Conservation (phyloP, 306 rosid genomes). For the Chamaecrista fasciculata region DNA sequence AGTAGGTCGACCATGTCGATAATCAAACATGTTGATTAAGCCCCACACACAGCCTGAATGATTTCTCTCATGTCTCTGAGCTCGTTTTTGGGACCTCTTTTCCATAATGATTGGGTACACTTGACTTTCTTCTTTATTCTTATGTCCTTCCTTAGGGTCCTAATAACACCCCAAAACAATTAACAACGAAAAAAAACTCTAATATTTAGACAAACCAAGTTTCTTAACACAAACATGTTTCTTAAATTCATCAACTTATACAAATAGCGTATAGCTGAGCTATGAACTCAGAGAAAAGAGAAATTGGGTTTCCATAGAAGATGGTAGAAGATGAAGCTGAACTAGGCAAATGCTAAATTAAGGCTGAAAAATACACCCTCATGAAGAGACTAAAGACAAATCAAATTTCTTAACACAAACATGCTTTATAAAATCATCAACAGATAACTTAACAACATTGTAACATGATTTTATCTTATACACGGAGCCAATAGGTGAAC, state of each 20-base stretch:
- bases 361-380: too few species aligned
- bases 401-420: too few species aligned
- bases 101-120: slow-evolving; percentile 44
- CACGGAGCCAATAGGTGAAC: slow-evolving; percentile 4
- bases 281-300: too few species aligned
- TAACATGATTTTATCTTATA: not conserved
- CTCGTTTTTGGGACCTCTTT: slow-evolving; percentile 65
- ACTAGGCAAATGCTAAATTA: too few species aligned
- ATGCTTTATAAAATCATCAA: not conserved
- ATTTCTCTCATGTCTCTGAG: slow-evolving; percentile 65
- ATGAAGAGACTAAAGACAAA: too few species aligned
- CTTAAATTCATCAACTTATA: not conserved
- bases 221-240: not conserved
- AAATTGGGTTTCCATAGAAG: too few species aligned
- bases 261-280: too few species aligned
- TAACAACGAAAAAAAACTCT: not conserved
- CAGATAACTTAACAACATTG: not conserved
- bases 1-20: slow-evolving; percentile 74
- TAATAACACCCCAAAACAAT: slow-evolving; percentile 4
- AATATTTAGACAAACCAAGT: slow-evolving; percentile 12
- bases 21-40: slow-evolving; percentile 82
- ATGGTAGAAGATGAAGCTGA: too few species aligned
- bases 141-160: slow-evolving; percentile 7
- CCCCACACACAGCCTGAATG: slow-evolving; percentile 97
- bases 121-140: slow-evolving; percentile 28